Conservation (phyloP, 1,284 basidiomycete species). For the Puccinia sorghi region DNA sequence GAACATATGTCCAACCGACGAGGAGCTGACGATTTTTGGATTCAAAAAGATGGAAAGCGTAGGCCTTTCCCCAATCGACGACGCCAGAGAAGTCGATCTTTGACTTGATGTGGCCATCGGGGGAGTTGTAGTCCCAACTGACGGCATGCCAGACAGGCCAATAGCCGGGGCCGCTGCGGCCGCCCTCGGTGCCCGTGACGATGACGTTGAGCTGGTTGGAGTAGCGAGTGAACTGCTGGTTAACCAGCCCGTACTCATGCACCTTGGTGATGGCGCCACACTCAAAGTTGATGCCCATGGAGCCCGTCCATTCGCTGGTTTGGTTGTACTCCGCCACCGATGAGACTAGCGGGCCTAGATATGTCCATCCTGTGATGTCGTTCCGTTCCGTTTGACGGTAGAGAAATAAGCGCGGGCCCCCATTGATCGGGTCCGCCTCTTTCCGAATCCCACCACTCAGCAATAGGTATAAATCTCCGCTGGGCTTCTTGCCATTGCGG, state of each 20-base stretch:
- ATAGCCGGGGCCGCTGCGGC: conserved; percentile 47
- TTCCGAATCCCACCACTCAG: conserved; percentile 53
- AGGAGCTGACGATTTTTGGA: conserved; percentile 50
- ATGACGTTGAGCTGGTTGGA: conserved; percentile 51
- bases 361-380: conserved; percentile 52
- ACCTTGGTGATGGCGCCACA: conserved; percentile 52
- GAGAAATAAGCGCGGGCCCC: conserved; percentile 52
- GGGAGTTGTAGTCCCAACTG: conserved; percentile 27
- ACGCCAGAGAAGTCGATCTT: conserved; percentile 51
- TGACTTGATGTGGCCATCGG: conserved; percentile 39
- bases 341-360: conserved; percentile 51
- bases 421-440: conserved; percentile 34
- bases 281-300: conserved; percentile 53
- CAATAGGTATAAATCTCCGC: conserved; percentile 51
- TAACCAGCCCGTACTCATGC: conserved; percentile 51
- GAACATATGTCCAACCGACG: conserved; percentile 54
- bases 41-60: conserved; percentile 53
- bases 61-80: conserved; percentile 53
- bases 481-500: conserved; percentile 19
- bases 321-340: conserved; percentile 31
- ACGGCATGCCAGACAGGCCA: conserved; percentile 53
- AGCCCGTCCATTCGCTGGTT: conserved; percentile 52
- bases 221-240: conserved; percentile 46
- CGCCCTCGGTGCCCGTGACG: conserved; percentile 53
- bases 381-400: conserved; percentile 53